Conservation (phyloP, 805 yeast genomes). For the Metschnikowia hibisci region DNA sequence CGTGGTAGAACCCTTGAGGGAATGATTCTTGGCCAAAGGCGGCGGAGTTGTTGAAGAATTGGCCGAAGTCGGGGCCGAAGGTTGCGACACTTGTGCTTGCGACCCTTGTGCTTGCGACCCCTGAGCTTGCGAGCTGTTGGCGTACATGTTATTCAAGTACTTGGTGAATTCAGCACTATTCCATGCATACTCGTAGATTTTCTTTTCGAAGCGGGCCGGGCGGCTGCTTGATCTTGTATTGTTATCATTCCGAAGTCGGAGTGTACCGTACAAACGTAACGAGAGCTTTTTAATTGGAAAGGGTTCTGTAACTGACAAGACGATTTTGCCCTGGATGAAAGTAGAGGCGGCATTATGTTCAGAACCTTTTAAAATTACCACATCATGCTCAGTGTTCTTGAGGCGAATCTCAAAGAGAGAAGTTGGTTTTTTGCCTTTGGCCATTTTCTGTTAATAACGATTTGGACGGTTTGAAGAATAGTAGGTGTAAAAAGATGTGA, state of each 20-base stretch:
- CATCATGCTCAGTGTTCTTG: conserved; percentile 68
- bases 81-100: conserved; percentile 5
- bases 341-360: conserved; percentile 75
- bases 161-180: conserved; percentile 57
- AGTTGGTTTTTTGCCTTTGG: conserved; percentile 24
- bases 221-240: conserved; percentile 42
- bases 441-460: conserved; percentile 9
- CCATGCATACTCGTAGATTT: conserved; percentile 76
- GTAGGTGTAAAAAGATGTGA: background rate
- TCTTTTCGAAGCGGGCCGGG: conserved; percentile 53
- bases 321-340: conserved; percentile 71
- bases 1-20: conserved; percentile 40
- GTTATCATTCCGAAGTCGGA: conserved; percentile 59
- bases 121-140: conserved; percentile 18
- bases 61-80: background rate
- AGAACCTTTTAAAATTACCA: conserved; percentile 74
- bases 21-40: conserved; percentile 13
- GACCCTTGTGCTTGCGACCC: conserved; percentile 11
- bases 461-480: too few relatives aligned
- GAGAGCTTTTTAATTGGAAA: conserved; percentile 60
- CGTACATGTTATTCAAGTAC: conserved; percentile 29
- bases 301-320: conserved; percentile 72
- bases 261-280: conserved; percentile 61
- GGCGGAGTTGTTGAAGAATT: background rate
- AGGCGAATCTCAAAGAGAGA: conserved; percentile 50